These are phyloP conservation scores for Ciborinia camelliae DNA, from an alignment of 2,329 filamentous ascomycete genomes.

Conservation along the genomic window DNA sequence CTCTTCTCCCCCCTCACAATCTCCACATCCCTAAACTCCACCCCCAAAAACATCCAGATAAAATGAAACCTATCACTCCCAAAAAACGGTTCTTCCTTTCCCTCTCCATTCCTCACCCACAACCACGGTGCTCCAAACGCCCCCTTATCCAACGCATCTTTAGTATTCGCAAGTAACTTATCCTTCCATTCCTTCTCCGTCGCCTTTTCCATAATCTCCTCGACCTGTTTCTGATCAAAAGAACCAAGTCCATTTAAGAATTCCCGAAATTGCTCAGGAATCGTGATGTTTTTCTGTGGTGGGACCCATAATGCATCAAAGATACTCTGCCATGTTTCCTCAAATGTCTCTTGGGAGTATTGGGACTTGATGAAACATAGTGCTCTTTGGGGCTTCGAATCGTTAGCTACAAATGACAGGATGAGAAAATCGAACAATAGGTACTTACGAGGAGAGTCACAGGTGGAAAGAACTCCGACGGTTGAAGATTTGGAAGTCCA, in stretches of 20 bases:
- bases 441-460: slow-evolving; percentile 47
- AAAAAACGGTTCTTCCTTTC: slow-evolving; percentile 66
- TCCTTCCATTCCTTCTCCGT: slow-evolving; percentile 50
- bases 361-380: slow-evolving; percentile 63
- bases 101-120: slow-evolving; percentile 58
- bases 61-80: slow-evolving; percentile 71
- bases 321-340: slow-evolving; percentile 52
- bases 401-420: not conserved
- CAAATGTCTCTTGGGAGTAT: slow-evolving; percentile 49
- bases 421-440: not conserved
- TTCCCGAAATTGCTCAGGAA: slow-evolving; percentile 50
- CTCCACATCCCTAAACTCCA: slow-evolving; percentile 56
- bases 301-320: slow-evolving; percentile 62
- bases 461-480: slow-evolving; percentile 52
- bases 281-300: slow-evolving; percentile 56
- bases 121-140: slow-evolving; percentile 79
- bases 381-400: slow-evolving; percentile 58
- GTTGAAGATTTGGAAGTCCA: slow-evolving; percentile 41
- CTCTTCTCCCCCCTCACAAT: slow-evolving; percentile 36
- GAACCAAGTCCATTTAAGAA: slow-evolving; percentile 38
- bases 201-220: slow-evolving; percentile 53
- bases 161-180: slow-evolving; percentile 55
- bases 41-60: slow-evolving; percentile 62
- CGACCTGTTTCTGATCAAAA: slow-evolving; percentile 52
- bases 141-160: slow-evolving; percentile 58